Base-by-base conservation (phyloP, 768 basidiomycete species). In the Hericium alpestre region DNA sequence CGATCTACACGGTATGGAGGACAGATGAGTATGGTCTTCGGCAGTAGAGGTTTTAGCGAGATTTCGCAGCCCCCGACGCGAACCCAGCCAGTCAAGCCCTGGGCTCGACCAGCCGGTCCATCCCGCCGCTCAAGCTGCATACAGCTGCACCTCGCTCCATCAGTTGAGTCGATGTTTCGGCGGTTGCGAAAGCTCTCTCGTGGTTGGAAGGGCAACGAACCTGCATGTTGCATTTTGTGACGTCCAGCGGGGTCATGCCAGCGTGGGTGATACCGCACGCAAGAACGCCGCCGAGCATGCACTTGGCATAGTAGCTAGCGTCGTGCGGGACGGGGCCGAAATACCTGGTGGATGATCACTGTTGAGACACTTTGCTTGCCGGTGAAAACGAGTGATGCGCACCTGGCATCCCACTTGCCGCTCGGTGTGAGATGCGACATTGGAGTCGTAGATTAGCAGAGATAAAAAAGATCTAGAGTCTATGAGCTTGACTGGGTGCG, bases 211-310 rank as follows among this genome's bases (percentile, higher is more conserved):
- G 32, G 32, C 22, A 1, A 68, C 78, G 39, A 41, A 82, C 88
- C 85, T 91, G 89, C 86, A 91, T 91, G 78, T 91, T 91, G 72
- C 89, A 90, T 74, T 91, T 91, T 63, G 86, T 86, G 56, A 91
- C 89, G 74, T 91, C 89, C 59, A 91, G 80, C 38, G 89, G 89
- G 11, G 89, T 90, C 70, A 91, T 84, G 65, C 84, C 87, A 13
- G 88, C 90, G 68, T 93, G 91, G 61, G 91, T 93, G 68, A 88
- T 25, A 73, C 91, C 91, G 65, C 91, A 93, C n/a, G 91, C 90
- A 62, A 93, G 78, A 54, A 77, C 77, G 80, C 91, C 91, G 67
- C 90, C 90, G 64, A 93, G 80, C 82, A 90, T 84, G 70, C 85
- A 87, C 72, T 92, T 90, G 68, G 83, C 70, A 70, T 91, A 91